Base-by-base conservation (phyloP, 78 protist genomes). In the Parvularia atlantis region DNA sequence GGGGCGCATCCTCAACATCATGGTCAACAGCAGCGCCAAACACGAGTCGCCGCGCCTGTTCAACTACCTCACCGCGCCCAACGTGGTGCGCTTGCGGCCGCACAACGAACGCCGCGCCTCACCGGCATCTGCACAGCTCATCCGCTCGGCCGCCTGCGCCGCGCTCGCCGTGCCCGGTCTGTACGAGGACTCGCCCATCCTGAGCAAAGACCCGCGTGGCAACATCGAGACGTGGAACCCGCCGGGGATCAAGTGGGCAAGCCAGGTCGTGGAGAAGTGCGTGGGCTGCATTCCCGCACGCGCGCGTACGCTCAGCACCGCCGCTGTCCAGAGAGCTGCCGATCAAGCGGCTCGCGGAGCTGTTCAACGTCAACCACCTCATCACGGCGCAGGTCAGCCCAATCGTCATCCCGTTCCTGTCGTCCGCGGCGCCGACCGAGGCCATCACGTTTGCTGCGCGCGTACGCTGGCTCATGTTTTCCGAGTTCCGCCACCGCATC, bases 301-400 rank as follows among this genome's bases (percentile, higher is more conserved):
- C n/a, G n/a, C n/a, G n/a, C n/a, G n/a, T n/a, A n/a, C n/a, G n/a
- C n/a, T n/a, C n/a, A n/a, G n/a, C n/a, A n/a, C n/a, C n/a, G n/a
- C n/a, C n/a, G n/a, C n/a, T n/a, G n/a, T n/a, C n/a, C n/a, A n/a
- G 65, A 3, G 90, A 86, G 70, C 75, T 86, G 26, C 90, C 90
- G 11, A 72, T 33, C 66, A 19, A 58, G 72, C 36, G 83, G n/a
- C 74, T 86, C 52, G 30, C 73, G 11, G 80, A 81, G 48, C 57
- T 81, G 28, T 86, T 81, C 71, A 81, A 86, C 59, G 78, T 86
- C 53, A 73, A 80, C 71, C 63, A 56, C 64, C 48, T 67, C 59
- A 77, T 77, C 11, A 77, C 69, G 20, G 70, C 82, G 13, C 82
- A 77, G 46, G 73, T 67, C n/a, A 77, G 69, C n/a, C 24, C 24